Conservation (phyloP, 2,329 filamentous ascomycete genomes). For the Emmonsiellopsis sp. region DNA sequence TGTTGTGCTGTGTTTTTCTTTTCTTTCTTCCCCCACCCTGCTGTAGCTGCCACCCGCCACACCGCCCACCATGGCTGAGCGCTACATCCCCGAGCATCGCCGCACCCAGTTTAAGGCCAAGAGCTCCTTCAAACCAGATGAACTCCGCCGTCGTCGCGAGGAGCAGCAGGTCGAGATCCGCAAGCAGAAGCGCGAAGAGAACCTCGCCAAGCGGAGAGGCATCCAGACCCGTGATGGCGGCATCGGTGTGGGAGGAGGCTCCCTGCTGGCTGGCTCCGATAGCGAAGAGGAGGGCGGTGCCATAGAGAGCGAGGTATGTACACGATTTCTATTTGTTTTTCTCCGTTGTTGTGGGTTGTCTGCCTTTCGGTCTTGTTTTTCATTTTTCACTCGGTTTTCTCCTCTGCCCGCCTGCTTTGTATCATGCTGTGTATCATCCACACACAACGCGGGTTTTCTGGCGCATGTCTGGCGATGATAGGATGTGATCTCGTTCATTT, state of each 20-base stretch:
- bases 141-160: constrained; percentile 94
- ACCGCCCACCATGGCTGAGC: constrained; percentile 72
- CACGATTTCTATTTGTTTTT: background rate
- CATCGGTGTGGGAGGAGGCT: constrained; percentile 47
- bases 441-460: background rate
- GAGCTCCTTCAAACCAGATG: constrained; percentile 97
- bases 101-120: constrained; percentile 99
- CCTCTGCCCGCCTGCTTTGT: background rate
- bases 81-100: constrained; percentile 98
- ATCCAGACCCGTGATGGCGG: constrained; percentile 67
- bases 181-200: constrained; percentile 97
- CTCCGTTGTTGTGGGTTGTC: background rate
- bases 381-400: background rate
- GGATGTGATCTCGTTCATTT: background rate
- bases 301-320: constrained; percentile 86
- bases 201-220: constrained; percentile 94
- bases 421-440: background rate
- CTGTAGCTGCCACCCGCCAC: constrained; percentile 11
- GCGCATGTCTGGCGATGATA: background rate
- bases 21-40: constrained; percentile 18
- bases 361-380: background rate
- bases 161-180: constrained; percentile 99
- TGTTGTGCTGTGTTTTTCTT: constrained; percentile 9
- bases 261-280: constrained; percentile 86
- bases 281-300: constrained; percentile 95